Conservation (phyloP, 2,329 filamentous ascomycete species). For the Exophiala xenobiotica region DNA sequence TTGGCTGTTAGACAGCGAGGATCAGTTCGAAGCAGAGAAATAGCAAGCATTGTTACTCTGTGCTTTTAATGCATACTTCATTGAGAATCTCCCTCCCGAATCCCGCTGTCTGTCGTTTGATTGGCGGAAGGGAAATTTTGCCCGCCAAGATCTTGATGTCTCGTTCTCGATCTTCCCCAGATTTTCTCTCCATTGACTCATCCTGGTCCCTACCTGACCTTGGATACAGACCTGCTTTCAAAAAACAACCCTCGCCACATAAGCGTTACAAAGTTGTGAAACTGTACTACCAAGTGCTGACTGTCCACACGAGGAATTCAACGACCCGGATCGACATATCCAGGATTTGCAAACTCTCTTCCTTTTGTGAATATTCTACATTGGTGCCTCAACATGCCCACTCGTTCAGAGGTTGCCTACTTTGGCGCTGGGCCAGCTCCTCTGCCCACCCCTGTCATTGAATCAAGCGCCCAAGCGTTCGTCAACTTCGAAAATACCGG, state of each 20-base stretch:
- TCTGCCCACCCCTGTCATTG: slow-evolving; percentile 77
- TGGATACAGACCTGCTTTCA: background rate
- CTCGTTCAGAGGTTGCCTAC: slow-evolving; percentile 73
- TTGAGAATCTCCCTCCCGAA: too few species aligned
- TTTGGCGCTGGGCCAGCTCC: slow-evolving; percentile 90
- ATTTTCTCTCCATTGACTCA: slow-evolving; percentile 11
- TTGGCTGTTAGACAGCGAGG: too few species aligned
- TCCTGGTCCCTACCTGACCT: background rate
- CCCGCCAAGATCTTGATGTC: slow-evolving; percentile 6
- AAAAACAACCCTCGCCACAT: too few species aligned
- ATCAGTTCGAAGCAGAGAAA: background rate
- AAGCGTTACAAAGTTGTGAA: background rate
- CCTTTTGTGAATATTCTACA: background rate
- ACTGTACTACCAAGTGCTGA: background rate
- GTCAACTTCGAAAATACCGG: slow-evolving; percentile 79
- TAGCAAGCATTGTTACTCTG: too few species aligned
- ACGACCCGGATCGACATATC: background rate
- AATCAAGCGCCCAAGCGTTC: slow-evolving; percentile 72
- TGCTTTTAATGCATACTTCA: too few species aligned
- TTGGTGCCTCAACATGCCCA: slow-evolving; percentile 57
- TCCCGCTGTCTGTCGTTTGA: background rate
- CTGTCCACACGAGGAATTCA: background rate
- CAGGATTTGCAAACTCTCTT: background rate
- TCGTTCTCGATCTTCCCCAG: slow-evolving; percentile 4
- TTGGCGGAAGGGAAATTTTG: slow-evolving; percentile 3